phyloP scores from a whole-genome alignment of 495 filamentous ascomycete species.

The Umbilicaria muhlenbergii region DNA sequence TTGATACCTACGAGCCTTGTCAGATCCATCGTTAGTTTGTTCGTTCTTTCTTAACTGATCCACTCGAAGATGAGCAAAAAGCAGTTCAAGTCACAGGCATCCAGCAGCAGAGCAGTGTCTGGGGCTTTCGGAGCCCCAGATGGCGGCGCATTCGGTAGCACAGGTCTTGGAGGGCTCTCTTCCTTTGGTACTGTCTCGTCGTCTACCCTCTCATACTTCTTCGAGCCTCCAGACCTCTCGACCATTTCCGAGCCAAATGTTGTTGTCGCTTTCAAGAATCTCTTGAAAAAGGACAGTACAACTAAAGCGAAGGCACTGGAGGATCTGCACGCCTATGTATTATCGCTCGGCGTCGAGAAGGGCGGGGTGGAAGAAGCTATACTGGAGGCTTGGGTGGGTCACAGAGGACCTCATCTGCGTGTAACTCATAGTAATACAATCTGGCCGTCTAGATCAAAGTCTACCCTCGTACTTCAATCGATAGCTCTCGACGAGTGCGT shows the following conservation, averaged over 20 bases:
- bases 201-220: conserved; percentile 65
- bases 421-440: conserved; percentile 16
- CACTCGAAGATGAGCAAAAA: conserved; percentile 41
- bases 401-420: conserved; percentile 3
- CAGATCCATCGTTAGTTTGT: too few relatives aligned
- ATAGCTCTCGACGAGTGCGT: conserved; percentile 72
- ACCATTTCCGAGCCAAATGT: conserved; percentile 62
- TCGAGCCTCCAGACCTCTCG: conserved; percentile 71
- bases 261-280: conserved; percentile 78
- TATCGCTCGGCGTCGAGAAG: conserved; percentile 25
- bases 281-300: conserved; percentile 80
- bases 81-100: conserved; percentile 53
- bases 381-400: conserved; percentile 74
- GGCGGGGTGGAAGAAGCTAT: conserved; percentile 57
- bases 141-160: conserved; percentile 22
- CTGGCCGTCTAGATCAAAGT: conserved; percentile 48
- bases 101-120: conserved; percentile 49
- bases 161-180: conserved; percentile 27
- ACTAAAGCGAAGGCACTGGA: conserved; percentile 91
- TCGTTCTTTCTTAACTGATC: too few relatives aligned
- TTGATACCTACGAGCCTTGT: too few relatives aligned
- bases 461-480: conserved; percentile 78
- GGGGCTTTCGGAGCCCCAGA: conserved; percentile 23
- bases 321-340: conserved; percentile 55
- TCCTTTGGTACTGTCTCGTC: conserved; percentile 25